Base-by-base conservation (phyloP, 139 green algal species). In the Yamagishiella unicocca region DNA sequence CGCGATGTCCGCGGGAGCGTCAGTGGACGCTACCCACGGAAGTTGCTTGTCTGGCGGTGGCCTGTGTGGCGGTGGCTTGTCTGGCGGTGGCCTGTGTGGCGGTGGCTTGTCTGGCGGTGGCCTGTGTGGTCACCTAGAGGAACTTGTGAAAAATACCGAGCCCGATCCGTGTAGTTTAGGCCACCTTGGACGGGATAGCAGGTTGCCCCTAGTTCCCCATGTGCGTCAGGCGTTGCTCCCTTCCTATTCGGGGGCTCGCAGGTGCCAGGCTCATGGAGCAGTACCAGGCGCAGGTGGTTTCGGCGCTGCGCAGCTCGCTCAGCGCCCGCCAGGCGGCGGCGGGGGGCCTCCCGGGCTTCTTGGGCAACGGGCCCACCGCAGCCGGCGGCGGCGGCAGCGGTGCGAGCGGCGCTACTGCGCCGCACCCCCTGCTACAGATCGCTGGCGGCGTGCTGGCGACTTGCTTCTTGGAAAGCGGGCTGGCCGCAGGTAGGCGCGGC, bases 241-340 rank as follows among this genome's bases (percentile, higher is more conserved):
- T 12, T 64, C 22, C 61, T 68, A 31, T 35, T n/a, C 61, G 21
- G 61, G 61, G 14, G 61, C 61, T 29, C 27, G 31, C 83, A 92
- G 88, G 89, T 45, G 83, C 89, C 21, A 88, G 85, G 31, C 89
- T 98, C 27, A 91, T 98, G 62, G 94, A 95, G 92, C 95, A 96
- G 90, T 96, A 96, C 90, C 93, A 97, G 83, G 96, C 96, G 12
- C 95, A 97, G 87, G 90, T 96, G 53, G 93, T 97, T 42, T 94
- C 94, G 12, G 90, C 96, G 25, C 89, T 97, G 40, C 85, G 95
- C 67, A 90, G 81, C 46, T 72, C 84, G 2, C 81, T 93, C 27
- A 66, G 81, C 4, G 81, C 81, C 17, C 61, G 79, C 2, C 79
- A 85, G 64, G 81, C 66, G 24, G 45, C 45, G 24, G 66, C 33